Evolutionary conservation across 768 basidiomycete species (phyloP).

Genomic region (Lactarius vividus): DNA sequence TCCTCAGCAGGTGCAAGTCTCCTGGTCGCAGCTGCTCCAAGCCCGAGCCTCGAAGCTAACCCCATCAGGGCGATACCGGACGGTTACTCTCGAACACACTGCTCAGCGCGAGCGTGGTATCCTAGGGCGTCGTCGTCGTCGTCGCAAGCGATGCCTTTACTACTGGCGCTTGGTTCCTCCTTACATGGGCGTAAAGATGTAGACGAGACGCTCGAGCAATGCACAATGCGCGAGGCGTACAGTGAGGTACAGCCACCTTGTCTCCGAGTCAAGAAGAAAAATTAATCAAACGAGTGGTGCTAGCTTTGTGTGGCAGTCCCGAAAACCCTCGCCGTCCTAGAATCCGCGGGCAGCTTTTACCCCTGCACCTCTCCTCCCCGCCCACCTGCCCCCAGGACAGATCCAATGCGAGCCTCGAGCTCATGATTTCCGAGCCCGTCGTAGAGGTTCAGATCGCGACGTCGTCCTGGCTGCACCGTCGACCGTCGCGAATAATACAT

Average conservation of each 20-base stretch:
- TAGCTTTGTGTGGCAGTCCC: conserved; percentile 34
- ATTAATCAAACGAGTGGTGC: background rate
- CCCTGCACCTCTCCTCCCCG: conserved; percentile 40
- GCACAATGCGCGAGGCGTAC: conserved; percentile 62
- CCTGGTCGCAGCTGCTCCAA: background rate
- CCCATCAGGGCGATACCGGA: conserved; percentile 45
- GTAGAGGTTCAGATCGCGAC: conserved; percentile 32
- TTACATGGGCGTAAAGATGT: conserved; percentile 59
- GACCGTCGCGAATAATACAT: conserved; percentile 48
- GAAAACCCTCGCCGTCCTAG: conserved; percentile 34
- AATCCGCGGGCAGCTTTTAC: conserved; percentile 46
- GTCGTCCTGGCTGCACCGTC: conserved; percentile 9
- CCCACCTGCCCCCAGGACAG: conserved; percentile 38
- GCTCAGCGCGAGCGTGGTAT: conserved; percentile 62
- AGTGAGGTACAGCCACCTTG: conserved; percentile 50
- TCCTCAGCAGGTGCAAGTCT: background rate
- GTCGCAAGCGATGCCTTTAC: conserved; percentile 36
- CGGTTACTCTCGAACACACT: conserved; percentile 45
- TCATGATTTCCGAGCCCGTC: conserved; percentile 45
- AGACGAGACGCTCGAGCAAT: conserved; percentile 57
- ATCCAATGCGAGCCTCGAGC: conserved; percentile 11
- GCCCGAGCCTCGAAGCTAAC: conserved; percentile 19
- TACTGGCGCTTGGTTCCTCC: conserved; percentile 51
- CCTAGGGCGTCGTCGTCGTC: conserved; percentile 53
- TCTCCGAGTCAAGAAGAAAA: background rate